Conservation (phyloP, 192 early-diverging fungal genomes). For the Coemansia sp. region DNA sequence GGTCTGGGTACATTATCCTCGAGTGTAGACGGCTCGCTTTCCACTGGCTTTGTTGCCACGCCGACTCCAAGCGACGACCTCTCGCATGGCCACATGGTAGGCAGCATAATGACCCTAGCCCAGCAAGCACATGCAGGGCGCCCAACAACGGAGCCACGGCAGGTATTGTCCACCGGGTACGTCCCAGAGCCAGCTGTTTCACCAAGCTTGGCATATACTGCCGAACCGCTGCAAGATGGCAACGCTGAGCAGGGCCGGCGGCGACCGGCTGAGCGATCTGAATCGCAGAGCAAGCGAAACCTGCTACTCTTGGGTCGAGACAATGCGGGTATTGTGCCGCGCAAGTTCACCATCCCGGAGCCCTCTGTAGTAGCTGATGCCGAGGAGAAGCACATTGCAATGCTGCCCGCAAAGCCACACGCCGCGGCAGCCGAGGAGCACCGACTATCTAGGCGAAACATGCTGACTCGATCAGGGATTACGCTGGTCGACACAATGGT, state of each 20-base stretch:
- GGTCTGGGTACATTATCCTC: not conserved
- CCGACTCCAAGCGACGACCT: not conserved
- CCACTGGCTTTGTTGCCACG: not conserved
- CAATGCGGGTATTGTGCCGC: slow-evolving; percentile 39
- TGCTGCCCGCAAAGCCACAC: slow-evolving; percentile 47
- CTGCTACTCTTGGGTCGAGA: slow-evolving; percentile 36
- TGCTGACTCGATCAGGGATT: slow-evolving; percentile 38
- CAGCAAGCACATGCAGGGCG: not conserved
- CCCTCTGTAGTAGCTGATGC: slow-evolving; percentile 53
- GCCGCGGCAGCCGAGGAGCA: slow-evolving; percentile 29
- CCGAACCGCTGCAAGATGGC: not conserved
- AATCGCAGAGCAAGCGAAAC: slow-evolving; percentile 1
- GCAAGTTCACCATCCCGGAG: slow-evolving; percentile 56
- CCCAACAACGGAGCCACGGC: not conserved
- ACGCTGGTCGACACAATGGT: slow-evolving; percentile 49
- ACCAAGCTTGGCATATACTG: not conserved
- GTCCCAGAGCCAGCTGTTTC: not conserved
- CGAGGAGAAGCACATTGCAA: slow-evolving; percentile 41
- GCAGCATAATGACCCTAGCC: slow-evolving; percentile 12
- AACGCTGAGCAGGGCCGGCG: slow-evolving; percentile 1
- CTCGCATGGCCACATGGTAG: not conserved
- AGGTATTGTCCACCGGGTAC: not conserved
- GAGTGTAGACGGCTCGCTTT: not conserved
- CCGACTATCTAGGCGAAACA: slow-evolving; percentile 38
- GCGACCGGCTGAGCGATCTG: slow-evolving; percentile 3